Evolutionary conservation across 257 asterid species (phyloP), one percentile per base, ranked within the genome.

Genomic region (Plantago elongata): DNA sequence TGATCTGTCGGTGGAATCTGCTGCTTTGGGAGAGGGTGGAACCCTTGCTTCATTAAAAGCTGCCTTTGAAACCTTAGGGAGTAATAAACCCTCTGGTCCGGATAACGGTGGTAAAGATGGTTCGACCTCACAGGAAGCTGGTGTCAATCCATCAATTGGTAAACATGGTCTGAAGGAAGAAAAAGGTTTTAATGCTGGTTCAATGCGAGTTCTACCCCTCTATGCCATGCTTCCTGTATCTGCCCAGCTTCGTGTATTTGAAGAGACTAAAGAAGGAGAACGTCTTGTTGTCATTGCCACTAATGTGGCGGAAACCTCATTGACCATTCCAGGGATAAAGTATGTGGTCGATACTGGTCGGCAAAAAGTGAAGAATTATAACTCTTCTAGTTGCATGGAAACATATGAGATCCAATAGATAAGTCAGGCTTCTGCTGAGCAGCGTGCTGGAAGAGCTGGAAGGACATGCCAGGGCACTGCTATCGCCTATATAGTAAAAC

Each of bases 201-300:
- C 86, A 3, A 75, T 92, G 78, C 55, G 63, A 60, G 86, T 86
- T 72, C 76, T 92, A 34, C 97, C 97, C 22, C 95, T 92, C 65
- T 92, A 89, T 76, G 95, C 99, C 10, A 89, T 92, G 99, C 99
- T 89, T 77, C 96, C 99, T 38, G 99, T 90, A 14, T 67, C 90
- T 12, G 74, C 92, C 54, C 96, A 92, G 81, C 95, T 89, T 68
- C 84, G 87, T 69, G 96, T 92, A 45, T 92, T 92, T 81, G 95
- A 86, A 64, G 81, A 78, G 18, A 81, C 76, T 11, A 83, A 50
- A 80, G 89, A 84, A 64, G 95, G 89, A 49, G 95, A 84, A 61
- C 95, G 97, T 14, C 83, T 92, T 43, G 86, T 92, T 43, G 91
- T 92, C 62, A 85, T 92, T 57, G 97, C 99, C 27, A 92, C 99